A percentile compares a stretch with the other conserved stretches of the same genome.
Evolutionary conservation across 179 eudicot species (phyloP).

Genomic region (Heliamphora pulchella): DNA sequence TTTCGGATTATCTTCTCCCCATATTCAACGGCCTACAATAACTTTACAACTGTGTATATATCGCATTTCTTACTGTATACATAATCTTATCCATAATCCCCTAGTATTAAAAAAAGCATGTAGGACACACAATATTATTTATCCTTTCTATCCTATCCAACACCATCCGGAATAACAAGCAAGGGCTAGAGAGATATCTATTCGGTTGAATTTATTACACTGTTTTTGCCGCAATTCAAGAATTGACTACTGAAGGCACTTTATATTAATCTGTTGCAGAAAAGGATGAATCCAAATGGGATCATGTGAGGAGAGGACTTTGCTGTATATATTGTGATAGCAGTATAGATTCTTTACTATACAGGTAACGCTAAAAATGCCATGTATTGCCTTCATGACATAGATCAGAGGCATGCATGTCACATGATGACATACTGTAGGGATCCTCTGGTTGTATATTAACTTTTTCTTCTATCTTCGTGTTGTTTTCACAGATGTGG

Average conservation of each 20-base stretch:
- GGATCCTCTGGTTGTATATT: background rate
- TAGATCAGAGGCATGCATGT: background rate
- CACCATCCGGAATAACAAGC: too few species aligned
- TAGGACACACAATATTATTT: too few species aligned
- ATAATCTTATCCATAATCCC: too few species aligned
- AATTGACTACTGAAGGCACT: background rate
- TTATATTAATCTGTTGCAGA: slow-evolving; percentile 25
- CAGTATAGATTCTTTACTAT: slow-evolving; percentile 56
- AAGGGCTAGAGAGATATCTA: too few species aligned
- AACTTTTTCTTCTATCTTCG: background rate
- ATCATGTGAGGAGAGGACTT: slow-evolving; percentile 53
- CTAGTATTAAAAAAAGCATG: too few species aligned
- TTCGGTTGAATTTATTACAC: too few species aligned
- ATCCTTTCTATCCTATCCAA: too few species aligned
- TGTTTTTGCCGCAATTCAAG: background rate
- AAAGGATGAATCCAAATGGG: slow-evolving; percentile 46
- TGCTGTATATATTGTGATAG: slow-evolving; percentile 59
- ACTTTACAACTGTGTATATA: too few species aligned
- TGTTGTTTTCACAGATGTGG: slow-evolving; percentile 57
- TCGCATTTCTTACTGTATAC: too few species aligned
- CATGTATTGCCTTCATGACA: background rate
- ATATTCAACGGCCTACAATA: too few species aligned
- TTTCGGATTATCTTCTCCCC: too few species aligned
- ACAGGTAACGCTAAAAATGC: slow-evolving; percentile 43
- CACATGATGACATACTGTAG: background rate